Base-by-base conservation (phyloP, 2,329 filamentous ascomycete genomes). In the Trichoderma guizhouense region DNA sequence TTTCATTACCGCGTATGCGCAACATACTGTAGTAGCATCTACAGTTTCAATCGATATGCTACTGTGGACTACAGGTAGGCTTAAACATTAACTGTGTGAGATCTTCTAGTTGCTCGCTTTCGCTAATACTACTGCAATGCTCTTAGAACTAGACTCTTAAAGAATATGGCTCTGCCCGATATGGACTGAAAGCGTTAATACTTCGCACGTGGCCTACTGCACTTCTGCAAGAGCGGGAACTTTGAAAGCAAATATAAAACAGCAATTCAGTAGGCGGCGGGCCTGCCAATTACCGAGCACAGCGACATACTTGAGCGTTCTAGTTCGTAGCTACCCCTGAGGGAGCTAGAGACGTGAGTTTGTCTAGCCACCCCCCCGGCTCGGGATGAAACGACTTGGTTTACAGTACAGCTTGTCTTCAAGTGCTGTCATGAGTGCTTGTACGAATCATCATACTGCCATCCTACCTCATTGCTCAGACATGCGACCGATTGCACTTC, bases 1-100 rank as follows among this genome's bases (percentile, higher is more conserved):
- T 62, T 69, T 69, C 57, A 69, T 69, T 62, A 71, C 68, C 36
- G 5, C 28, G 53, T 43, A 67, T 58, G n/a, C 18, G 18, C 64
- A 57, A 51, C 64, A 53, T 53, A 53, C 57, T 24, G 79, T 74
- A 72, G 77, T 18, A 36, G 28, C 15, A 28, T 57, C 66, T 61
- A 61, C 55, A 36, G 18, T 14, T 55, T 55, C 28, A 36, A 32
- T 21, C 30, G n/a, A 34, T 39, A 26, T 30, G 28, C 9, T 21
- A n/a, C 7, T 34, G 32, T 12, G 57, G 28, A 32, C n/a, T 30
- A 14, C 28, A 51, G 24, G 57, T 18, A 21, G 8, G 67, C 53
- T 36, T 18, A n/a, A 51, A 43, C 57, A 15, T 53, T 51, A 21
- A 30, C 36, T 34, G 36, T 28, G 36, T 21, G 57, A 24, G 47